Percentiles rank a stretch among this genome's conserved stretches.
These are phyloP conservation scores for Mucor saturninus DNA, from an alignment of 371 early-diverging fungal species.

Conservation along the genomic window DNA sequence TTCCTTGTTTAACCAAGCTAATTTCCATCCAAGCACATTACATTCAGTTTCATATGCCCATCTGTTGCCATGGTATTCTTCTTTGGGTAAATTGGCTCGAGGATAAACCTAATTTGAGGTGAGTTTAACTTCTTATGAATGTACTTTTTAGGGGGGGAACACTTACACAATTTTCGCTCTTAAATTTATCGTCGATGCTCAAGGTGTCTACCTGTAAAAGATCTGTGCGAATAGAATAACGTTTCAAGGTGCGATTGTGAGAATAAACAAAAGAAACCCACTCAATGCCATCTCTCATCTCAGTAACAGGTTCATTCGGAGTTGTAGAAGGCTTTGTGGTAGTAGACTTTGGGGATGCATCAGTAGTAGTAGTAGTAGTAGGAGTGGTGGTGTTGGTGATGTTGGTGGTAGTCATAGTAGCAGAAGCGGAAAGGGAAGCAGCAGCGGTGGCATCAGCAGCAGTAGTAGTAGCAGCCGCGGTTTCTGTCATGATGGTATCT, in stretches of 20 bases:
- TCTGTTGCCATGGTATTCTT: conserved; percentile 84
- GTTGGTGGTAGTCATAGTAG: neutral
- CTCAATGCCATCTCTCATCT: conserved; percentile 64
- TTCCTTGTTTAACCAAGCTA: conserved; percentile 84
- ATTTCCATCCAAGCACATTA: conserved; percentile 89
- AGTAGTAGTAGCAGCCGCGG: neutral
- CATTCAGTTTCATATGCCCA: conserved; percentile 94
- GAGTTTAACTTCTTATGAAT: neutral
- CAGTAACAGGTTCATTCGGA: conserved; percentile 48
- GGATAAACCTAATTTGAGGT: conserved; percentile 45
- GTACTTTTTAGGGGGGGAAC: neutral
- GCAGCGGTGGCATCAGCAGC: neutral
- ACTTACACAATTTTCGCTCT: conserved; percentile 78
- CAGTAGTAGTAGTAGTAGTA: neutral
- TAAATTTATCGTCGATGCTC: conserved; percentile 74
- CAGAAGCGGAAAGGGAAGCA: conserved; percentile 3
- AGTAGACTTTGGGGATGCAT: neutral
- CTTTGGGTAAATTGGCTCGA: conserved; percentile 72
- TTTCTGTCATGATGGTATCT: neutral
- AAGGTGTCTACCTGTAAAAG: conserved; percentile 66
- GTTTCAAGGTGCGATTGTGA: conserved; percentile 63
- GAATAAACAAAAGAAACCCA: conserved; percentile 76
- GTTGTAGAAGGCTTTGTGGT: conserved; percentile 19
- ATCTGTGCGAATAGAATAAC: conserved; percentile 82
- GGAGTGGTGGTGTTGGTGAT: neutral